Percentiles rank a stretch among this genome's conserved stretches.
Conservation (phyloP, 352 stramenopile genomes). For the Phytopythium montanum region DNA sequence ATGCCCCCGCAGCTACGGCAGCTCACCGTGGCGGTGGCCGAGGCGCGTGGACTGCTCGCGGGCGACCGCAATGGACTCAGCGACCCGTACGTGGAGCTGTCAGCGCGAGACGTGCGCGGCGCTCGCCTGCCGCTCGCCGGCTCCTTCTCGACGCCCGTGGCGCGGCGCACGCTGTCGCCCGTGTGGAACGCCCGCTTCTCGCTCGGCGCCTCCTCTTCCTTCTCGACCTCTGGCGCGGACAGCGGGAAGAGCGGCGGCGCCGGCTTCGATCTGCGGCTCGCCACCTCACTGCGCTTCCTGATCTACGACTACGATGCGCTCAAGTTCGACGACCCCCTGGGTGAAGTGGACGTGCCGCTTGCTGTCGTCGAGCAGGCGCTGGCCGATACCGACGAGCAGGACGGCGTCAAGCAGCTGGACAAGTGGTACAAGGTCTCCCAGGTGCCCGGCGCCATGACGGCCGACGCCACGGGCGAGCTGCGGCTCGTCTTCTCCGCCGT, state of each 20-base stretch:
- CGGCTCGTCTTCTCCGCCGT: slow-evolving; percentile 31
- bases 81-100: slow-evolving; percentile 64
- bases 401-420: slow-evolving; percentile 22
- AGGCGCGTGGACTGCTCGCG: slow-evolving; percentile 54
- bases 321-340: slow-evolving; percentile 58
- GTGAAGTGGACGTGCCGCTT: slow-evolving; percentile 66
- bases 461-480: slow-evolving; percentile 57
- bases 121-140: slow-evolving; percentile 31
- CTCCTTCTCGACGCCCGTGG: slow-evolving; percentile 42
- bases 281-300: slow-evolving; percentile 56
- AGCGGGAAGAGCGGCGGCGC: not conserved
- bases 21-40: slow-evolving; percentile 43
- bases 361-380: slow-evolving; percentile 6
- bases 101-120: slow-evolving; percentile 48
- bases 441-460: slow-evolving; percentile 38
- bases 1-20: slow-evolving; percentile 20
- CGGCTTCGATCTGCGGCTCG: slow-evolving; percentile 50
- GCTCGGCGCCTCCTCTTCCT: slow-evolving; percentile 24
- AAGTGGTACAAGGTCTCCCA: slow-evolving; percentile 51
- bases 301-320: slow-evolving; percentile 58
- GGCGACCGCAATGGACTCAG: slow-evolving; percentile 69
- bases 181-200: slow-evolving; percentile 46
- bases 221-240: not conserved
- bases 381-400: slow-evolving; percentile 22
- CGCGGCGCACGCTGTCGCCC: slow-evolving; percentile 45